These are phyloP conservation scores for Talaromyces sp. DNA, from an alignment of 2,329 filamentous ascomycete species.

Conservation along the genomic window DNA sequence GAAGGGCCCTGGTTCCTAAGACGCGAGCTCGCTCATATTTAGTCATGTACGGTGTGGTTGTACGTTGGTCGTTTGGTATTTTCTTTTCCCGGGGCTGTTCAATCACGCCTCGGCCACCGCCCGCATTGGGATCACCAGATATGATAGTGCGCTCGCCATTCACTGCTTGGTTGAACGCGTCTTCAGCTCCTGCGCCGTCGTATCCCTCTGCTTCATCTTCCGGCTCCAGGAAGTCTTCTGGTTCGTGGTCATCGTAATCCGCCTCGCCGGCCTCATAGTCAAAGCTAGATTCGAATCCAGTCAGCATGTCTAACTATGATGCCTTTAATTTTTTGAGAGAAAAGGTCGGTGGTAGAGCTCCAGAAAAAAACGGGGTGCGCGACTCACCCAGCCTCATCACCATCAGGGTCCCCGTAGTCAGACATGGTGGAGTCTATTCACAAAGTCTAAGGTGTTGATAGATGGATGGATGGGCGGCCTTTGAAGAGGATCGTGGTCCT, in stretches of 20 bases:
- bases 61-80: constrained; percentile 80
- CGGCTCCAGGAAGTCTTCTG: constrained; percentile 53
- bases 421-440: constrained; percentile 51
- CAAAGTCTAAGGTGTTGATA: background rate
- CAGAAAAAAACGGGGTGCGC: background rate
- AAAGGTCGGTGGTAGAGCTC: background rate
- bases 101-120: constrained; percentile 49
- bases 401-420: constrained; percentile 66
- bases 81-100: constrained; percentile 68
- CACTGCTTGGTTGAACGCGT: constrained; percentile 28
- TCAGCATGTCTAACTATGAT: constrained; percentile 16
- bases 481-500: background rate
- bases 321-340: background rate
- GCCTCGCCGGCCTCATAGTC: constrained; percentile 55
- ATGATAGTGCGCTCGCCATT: constrained; percentile 39
- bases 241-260: constrained; percentile 63
- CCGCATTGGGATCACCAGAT: constrained; percentile 49
- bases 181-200: constrained; percentile 35
- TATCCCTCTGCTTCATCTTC: constrained; percentile 55
- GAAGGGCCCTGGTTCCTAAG: constrained; percentile 83
- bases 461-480: background rate
- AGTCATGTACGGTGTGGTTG: constrained; percentile 97
- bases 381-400: constrained; percentile 54
- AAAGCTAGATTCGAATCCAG: constrained; percentile 27
- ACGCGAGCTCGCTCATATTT: constrained; percentile 97